Evolutionary conservation across 495 filamentous ascomycete species (phyloP), one percentile per base, ranked within the genome.

Genomic region (Acidomyces sp.): DNA sequence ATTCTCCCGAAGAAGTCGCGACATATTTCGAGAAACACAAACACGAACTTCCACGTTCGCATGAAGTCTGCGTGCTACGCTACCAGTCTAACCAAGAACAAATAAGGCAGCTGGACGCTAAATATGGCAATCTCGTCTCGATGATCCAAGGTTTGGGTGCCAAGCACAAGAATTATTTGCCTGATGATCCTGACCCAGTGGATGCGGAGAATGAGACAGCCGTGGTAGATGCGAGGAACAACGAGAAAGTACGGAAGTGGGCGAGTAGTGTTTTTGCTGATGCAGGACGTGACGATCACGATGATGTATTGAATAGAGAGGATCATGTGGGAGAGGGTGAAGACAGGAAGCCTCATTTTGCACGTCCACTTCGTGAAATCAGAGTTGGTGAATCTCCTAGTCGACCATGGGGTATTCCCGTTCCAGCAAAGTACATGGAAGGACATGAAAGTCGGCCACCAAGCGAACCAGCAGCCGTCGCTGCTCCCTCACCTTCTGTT

Each of bases 21-120:
- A 67, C 76, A 45, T 94, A 93, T 53, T 79, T 94, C 39, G 82
- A 93, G 56, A 79, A 73, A 17, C 86, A 94, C 63, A 93, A 93
- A 56, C 85, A 94, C 52, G 82, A 93, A 49, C 73, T 94, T 20
- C 86, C 86, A 3, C 69, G 86, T 43, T 90, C 83, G 51, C 86
- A 94, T 59, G 84, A 86, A 45, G 74, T 93, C 15, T 94, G 86
- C 55, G 80, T 94, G 39, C 74, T 77, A 47, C 73, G 86, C 27
- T 92, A 86, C 57, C 85, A 93, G 56, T 73, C 70, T 54, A 86
- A 87, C 54, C 75, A 81, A 20, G 71, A 80, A 44, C 80, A 82
- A 44, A 84, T 93, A 51, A 73, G 73, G 39, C 78, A 85, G 52
- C 65, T 94, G 19, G 86, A 94, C 54, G 82, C 81, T 28, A 94